These are phyloP conservation scores for Lachancea kluyveri DNA, from an alignment of 805 yeast species.

Conservation along the genomic window DNA sequence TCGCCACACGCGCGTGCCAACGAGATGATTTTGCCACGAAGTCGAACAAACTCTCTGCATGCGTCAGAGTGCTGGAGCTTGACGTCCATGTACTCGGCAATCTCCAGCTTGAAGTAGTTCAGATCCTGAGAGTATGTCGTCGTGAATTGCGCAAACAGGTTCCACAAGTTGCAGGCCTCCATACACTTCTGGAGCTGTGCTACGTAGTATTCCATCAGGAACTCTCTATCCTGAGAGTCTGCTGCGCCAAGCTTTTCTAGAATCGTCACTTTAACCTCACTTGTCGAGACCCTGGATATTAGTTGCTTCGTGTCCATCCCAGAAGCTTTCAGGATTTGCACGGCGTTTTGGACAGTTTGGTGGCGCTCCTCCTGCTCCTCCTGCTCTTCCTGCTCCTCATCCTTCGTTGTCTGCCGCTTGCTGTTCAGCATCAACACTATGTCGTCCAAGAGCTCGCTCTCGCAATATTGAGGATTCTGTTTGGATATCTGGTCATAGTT, in stretches of 20 bases:
- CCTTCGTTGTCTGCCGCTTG: no score
- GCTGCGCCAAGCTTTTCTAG: slow-evolving; percentile 21
- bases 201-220: slow-evolving; percentile 22
- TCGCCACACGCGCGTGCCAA: slow-evolving; percentile 1
- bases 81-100: slow-evolving; percentile 14
- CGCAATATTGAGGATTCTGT: no score
- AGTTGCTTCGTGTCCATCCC: slow-evolving; percentile 13
- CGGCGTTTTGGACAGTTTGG: slow-evolving; percentile 5
- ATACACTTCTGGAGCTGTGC: slow-evolving; percentile 18
- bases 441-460: slow-evolving; percentile 12
- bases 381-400: slow-evolving; percentile 3
- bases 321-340: slow-evolving; percentile 10
- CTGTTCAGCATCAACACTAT: slow-evolving; percentile 10
- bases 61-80: slow-evolving; percentile 12
- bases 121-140: slow-evolving; percentile 20
- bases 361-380: no score
- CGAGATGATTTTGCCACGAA: slow-evolving; percentile 1
- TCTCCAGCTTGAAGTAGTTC: slow-evolving; percentile 20
- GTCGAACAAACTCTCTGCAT: slow-evolving; percentile 1
- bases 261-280: slow-evolving; percentile 18
- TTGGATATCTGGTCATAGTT: no score
- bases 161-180: slow-evolving; percentile 14
- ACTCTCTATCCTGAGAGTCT: slow-evolving; percentile 18
- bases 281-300: slow-evolving; percentile 11
- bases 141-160: slow-evolving; percentile 10